phyloP scores from a whole-genome alignment of 129 eudicot genomes.

The Calendula officinalis region DNA sequence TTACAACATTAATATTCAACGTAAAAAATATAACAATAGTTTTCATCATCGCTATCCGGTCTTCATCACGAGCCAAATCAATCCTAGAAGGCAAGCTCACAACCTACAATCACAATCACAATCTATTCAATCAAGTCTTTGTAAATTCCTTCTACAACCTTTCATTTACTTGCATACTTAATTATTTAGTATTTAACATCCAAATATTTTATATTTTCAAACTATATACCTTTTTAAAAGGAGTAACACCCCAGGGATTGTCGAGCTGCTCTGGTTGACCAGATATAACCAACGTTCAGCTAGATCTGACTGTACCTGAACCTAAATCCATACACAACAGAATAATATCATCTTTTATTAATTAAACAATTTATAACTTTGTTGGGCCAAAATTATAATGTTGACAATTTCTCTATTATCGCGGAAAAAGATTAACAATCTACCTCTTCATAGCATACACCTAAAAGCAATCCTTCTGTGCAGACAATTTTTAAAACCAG shows the following conservation, averaged over 20 bases:
- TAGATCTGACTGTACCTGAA: conserved; percentile 96
- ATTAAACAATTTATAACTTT: no score
- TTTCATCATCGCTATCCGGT: no score
- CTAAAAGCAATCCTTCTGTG: conserved; percentile 96
- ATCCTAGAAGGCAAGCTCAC: conserved; percentile 88
- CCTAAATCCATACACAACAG: conserved; percentile 46
- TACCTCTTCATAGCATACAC: conserved; percentile 98
- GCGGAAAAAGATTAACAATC: not conserved
- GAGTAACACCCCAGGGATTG: conserved; percentile 92
- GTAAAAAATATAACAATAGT: no score
- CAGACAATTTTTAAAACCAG: conserved; percentile 9
- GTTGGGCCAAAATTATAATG: no score
- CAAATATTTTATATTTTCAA: no score
- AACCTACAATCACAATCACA: conserved; percentile 35
- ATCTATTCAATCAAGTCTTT: not conserved
- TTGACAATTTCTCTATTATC: no score
- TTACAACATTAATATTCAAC: no score
- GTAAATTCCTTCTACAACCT: not conserved
- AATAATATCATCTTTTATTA: not conserved
- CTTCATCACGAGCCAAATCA: conserved; percentile 27
- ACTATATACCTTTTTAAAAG: conserved; percentile 73
- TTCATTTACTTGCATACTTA: not conserved
- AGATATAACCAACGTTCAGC: conserved; percentile 89
- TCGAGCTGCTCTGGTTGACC: conserved; percentile 90
- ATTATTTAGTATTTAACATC: not conserved